phyloP scores from a whole-genome alignment of 1,284 basidiomycete genomes.

The Tilletia indica region DNA sequence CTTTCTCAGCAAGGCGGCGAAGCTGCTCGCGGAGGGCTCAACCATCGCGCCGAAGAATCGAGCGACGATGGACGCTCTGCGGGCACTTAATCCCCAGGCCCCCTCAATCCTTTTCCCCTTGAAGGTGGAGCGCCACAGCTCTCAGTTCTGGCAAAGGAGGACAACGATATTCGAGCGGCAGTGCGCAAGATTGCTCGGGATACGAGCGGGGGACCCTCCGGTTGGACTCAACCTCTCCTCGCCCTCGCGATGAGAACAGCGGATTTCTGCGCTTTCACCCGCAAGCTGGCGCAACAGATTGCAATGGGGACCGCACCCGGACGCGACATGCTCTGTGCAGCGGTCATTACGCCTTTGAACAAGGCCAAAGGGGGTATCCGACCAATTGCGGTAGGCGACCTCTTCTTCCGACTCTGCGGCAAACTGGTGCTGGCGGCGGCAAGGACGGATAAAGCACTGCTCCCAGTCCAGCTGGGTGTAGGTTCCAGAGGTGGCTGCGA shows the following conservation, averaged over 20 bases:
- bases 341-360: background rate
- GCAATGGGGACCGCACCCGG: background rate
- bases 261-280: background rate
- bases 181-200: no score
- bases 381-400: background rate
- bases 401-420: background rate
- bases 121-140: no score
- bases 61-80: no score
- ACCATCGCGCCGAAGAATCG: no score
- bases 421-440: background rate
- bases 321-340: background rate
- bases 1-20: no score
- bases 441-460: background rate
- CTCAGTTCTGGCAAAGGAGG: no score
- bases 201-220: background rate
- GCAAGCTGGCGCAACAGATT: background rate
- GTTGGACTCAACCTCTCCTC: background rate
- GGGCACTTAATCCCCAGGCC: no score
- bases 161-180: no score
- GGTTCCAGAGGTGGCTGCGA: background rate
- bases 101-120: no score
- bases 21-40: no score
- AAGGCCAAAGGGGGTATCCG: background rate
- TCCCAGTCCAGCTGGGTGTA: slow-evolving; percentile 5
- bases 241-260: background rate